phyloP scores from a whole-genome alignment of 106 monocot species.

The Vanilla planifolia region DNA sequence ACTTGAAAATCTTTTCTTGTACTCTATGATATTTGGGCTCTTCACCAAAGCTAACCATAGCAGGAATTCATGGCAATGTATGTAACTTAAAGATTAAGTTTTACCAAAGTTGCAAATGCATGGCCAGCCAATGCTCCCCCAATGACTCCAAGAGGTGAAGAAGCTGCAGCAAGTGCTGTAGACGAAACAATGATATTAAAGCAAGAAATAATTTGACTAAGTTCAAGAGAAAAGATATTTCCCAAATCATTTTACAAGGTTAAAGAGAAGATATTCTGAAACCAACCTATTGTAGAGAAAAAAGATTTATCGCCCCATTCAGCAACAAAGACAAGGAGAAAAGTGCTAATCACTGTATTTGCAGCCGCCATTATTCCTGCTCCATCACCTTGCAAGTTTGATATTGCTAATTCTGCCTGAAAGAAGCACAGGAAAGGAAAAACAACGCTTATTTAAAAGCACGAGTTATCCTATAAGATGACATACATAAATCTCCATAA shows the following conservation, averaged over 20 bases:
- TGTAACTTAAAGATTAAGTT: no score
- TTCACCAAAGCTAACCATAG: no score
- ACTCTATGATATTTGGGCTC: no score
- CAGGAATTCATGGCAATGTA: no score
- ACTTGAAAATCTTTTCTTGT: no score
- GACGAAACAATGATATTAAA: slow-evolving; percentile 3
- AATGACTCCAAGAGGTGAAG: slow-evolving; percentile 94
- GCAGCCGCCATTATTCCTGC: slow-evolving; percentile 77
- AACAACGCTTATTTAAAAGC: no score
- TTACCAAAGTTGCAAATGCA: slow-evolving; percentile 87
- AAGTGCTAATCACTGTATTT: slow-evolving; percentile 81
- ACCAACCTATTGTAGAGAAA: slow-evolving; percentile 88
- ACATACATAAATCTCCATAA: no score
- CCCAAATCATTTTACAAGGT: not conserved
- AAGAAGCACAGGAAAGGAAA: no score
- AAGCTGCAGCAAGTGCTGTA: slow-evolving; percentile 94
- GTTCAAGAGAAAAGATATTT: not conserved
- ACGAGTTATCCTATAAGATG: no score
- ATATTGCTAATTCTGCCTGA: slow-evolving; percentile 93
- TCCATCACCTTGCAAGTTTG: slow-evolving; percentile 77
- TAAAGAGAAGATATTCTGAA: not conserved
- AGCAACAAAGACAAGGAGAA: slow-evolving; percentile 90
- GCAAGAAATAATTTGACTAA: no score
- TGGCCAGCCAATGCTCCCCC: slow-evolving; percentile 90
- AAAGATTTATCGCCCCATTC: slow-evolving; percentile 99